Base-by-base conservation (phyloP, 78 protist species). In the Polysphondylium violaceum region DNA sequence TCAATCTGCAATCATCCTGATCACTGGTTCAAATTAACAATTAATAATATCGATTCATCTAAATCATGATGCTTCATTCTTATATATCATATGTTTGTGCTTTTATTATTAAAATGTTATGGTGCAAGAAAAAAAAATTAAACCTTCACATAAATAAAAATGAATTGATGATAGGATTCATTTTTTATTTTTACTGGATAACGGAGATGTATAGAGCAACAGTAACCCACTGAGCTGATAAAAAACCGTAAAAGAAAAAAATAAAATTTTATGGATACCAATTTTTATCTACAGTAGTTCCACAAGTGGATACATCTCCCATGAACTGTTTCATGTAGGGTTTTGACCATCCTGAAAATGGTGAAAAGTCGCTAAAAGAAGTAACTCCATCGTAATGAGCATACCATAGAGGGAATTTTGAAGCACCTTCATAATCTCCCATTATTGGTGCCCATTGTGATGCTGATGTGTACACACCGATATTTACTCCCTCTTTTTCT, bases 401-500 rank as follows among this genome's bases (percentile, higher is more conserved):
- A 47, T 71, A 87, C 93, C 93, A 87, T n/a, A 72, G 74, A 35
- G 65, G 78, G 25, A 72, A 51, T 11, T n/a, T 36, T 21, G 73
- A 61, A 60, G 17, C 72, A 56, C 60, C 81, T 3, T 0, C 6
- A 67, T 51, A 81, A 43, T 27, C 65, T 27, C 77, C 89, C 89
- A 81, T 81, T 8, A 81, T 81, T 81, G 77, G 74, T n/a, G 11
- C 25, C 92, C 92, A 93, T 68, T 74, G 81, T 5, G 73, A 77
- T 2, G 9, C 12, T 27, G 92, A 83, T 31, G 92, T 64, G 88
- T 83, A 93, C 40, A 93, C 50, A 55, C 95, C 95, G 25, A 72
- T 25, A 17, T 61, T 61, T 31, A 76, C 59, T 72, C 92, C 87
- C 9, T 23, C 77, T 1, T 17, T 3, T 29, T 38, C 8, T 6